Percentiles rank a stretch among this genome's conserved stretches.
phyloP scores from a whole-genome alignment of 1,284 basidiomycete species.

The Sanghuangporus sanghuang region DNA sequence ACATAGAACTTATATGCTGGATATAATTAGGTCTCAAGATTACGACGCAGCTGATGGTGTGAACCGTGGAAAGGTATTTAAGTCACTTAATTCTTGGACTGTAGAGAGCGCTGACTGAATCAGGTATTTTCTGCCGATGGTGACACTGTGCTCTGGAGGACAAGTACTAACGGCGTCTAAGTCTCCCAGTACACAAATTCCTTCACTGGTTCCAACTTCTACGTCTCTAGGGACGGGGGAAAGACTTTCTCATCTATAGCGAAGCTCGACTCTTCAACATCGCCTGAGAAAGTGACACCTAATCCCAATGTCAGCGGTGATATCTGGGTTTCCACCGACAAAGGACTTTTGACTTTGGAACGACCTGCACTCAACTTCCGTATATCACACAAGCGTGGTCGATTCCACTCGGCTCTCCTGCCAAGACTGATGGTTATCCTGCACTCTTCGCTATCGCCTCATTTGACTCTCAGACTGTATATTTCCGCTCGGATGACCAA shows the following conservation, averaged over 20 bases:
- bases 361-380: slow-evolving; percentile 43
- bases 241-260: slow-evolving; percentile 43
- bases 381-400: slow-evolving; percentile 50
- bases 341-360: slow-evolving; percentile 49
- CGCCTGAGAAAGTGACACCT: slow-evolving; percentile 47
- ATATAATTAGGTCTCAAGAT: slow-evolving; percentile 29
- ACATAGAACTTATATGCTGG: neutral
- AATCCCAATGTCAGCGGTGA: slow-evolving; percentile 47
- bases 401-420: slow-evolving; percentile 52
- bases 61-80: slow-evolving; percentile 38
- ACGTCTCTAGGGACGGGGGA: slow-evolving; percentile 50
- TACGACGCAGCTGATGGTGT: slow-evolving; percentile 48
- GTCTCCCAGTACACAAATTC: slow-evolving; percentile 46
- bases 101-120: neutral
- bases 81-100: neutral
- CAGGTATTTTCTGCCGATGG: slow-evolving; percentile 49
- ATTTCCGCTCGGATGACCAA: slow-evolving; percentile 53
- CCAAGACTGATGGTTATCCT: slow-evolving; percentile 45
- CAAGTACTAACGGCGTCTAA: slow-evolving; percentile 40
- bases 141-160: slow-evolving; percentile 54
- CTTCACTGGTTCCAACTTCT: slow-evolving; percentile 50
- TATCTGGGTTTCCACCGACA: slow-evolving; percentile 59
- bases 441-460: slow-evolving; percentile 52
- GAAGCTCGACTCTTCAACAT: slow-evolving; percentile 42
- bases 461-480: slow-evolving; percentile 41